phyloP scores from a whole-genome alignment of 441 rosid genomes.

The Euphorbia celastroides region DNA sequence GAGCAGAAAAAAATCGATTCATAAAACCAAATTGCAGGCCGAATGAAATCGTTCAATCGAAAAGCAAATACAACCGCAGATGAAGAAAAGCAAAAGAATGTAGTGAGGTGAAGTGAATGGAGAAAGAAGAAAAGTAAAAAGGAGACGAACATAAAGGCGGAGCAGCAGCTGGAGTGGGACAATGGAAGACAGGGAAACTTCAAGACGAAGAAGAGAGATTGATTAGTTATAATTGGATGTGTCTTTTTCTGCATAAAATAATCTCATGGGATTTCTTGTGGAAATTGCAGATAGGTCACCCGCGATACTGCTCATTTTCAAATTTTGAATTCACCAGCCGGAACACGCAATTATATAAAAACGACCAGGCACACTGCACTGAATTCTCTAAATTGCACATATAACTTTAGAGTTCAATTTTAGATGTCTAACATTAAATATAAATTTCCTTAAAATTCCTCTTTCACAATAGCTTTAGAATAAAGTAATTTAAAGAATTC shows the following conservation, averaged over 20 bases:
- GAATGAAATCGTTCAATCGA: neutral
- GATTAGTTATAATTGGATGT: neutral
- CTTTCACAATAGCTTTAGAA: no score
- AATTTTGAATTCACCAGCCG: no score
- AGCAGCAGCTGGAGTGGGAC: neutral
- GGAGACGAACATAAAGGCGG: neutral
- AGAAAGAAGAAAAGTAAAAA: no score
- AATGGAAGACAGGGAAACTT: neutral
- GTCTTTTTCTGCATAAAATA: neutral
- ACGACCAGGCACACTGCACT: no score
- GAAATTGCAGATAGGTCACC: neutral
- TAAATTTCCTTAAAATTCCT: no score
- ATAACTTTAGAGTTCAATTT: no score
- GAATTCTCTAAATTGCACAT: no score
- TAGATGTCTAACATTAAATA: no score
- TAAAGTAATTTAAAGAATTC: no score
- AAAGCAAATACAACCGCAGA: neutral
- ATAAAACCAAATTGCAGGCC: neutral
- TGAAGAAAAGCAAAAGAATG: no score
- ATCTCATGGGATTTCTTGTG: neutral
- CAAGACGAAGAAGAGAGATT: neutral
- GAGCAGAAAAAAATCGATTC: neutral
- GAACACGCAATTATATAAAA: no score
- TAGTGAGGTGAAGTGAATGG: no score
- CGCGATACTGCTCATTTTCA: neutral